These are phyloP conservation scores for Diutina mesorugosa DNA, from an alignment of 1,139 yeast genomes.

Conservation along the genomic window DNA sequence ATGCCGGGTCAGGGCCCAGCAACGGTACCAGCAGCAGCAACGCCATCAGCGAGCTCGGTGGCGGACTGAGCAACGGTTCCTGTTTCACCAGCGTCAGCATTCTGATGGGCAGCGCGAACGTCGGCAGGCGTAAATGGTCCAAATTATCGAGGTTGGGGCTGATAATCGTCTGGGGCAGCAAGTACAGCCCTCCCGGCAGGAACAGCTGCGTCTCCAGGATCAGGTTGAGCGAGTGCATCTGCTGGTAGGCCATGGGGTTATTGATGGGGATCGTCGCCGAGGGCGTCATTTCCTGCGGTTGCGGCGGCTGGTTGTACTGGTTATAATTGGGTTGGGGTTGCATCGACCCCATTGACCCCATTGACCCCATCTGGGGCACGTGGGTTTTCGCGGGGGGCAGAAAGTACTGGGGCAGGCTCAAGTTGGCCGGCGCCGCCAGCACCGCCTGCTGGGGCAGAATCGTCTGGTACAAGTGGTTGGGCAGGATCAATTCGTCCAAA, in stretches of 20 bases:
- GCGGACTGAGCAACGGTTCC: background rate
- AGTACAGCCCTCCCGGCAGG: background rate
- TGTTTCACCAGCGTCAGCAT: background rate
- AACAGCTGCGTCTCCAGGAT: slow-evolving; percentile 1
- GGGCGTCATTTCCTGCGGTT: background rate
- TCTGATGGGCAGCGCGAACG: slow-evolving; percentile 1
- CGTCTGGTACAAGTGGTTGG: slow-evolving; percentile 1
- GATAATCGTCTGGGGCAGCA: background rate
- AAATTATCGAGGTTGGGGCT: background rate
- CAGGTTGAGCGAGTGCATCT: background rate
- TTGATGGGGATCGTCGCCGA: background rate
- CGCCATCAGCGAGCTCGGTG: background rate
- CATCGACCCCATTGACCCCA: background rate
- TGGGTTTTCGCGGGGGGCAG: background rate
- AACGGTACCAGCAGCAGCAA: slow-evolving; percentile 11
- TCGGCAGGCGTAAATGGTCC: slow-evolving; percentile 1
- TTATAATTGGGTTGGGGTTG: background rate
- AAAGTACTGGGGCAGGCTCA: background rate
- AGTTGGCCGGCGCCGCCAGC: background rate
- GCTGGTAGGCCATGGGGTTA: background rate
- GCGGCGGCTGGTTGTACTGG: background rate
- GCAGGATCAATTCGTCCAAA: background rate
- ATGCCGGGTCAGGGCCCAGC: background rate
- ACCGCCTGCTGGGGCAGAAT: background rate
- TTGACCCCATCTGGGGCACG: background rate